Base-by-base conservation (phyloP, 1,284 basidiomycete genomes). In the Sparassis latifolia region DNA sequence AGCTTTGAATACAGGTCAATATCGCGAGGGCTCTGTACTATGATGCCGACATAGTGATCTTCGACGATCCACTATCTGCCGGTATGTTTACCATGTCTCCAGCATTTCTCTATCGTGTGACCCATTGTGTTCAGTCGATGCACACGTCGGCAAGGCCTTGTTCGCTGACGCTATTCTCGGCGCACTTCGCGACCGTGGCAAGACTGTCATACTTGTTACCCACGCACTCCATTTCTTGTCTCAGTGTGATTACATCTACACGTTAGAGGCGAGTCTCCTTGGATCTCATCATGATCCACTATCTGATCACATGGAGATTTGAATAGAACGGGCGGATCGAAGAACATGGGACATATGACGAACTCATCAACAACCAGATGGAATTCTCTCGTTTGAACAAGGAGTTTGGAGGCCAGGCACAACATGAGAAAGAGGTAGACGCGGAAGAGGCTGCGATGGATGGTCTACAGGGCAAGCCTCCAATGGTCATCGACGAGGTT, bases 1-100 rank as follows among this genome's bases (percentile, higher is more conserved):
- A 37, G 20, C 20, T 3, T 10, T 41, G 40, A 4, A 20, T n/a
- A 33, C 58, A 82, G 68, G 74, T 87, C 51, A 86, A 86, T 62
- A 85, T 89, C 44, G 86, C 86, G 3, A 69, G 87, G 45, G 84
- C 86, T 0, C 67, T 89, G 1, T 91, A 91, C 64, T 82, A 73
- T 61, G 69, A 86, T 53, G 82, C 86, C 3, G 85, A 89, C 51
- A 69, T 89, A 33, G 68, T 85, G 20, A 74, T 87, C 20, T 74
- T 90, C 51, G 87, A 90, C 61, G 86, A 90, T 62, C 85, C 86
- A 2, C 72, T 89, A 3, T 87, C 84, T 45, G 87, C 86, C 10
- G 80, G 79, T 77, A 55, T 49, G 62, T 55, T 4, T 7, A 33
- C 10, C 20, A 55, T 55, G 42, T 46, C 42, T 10, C 46, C 30